phyloP scores from a whole-genome alignment of 2,329 filamentous ascomycete species.

The Teratosphaeria epicoccoides region DNA sequence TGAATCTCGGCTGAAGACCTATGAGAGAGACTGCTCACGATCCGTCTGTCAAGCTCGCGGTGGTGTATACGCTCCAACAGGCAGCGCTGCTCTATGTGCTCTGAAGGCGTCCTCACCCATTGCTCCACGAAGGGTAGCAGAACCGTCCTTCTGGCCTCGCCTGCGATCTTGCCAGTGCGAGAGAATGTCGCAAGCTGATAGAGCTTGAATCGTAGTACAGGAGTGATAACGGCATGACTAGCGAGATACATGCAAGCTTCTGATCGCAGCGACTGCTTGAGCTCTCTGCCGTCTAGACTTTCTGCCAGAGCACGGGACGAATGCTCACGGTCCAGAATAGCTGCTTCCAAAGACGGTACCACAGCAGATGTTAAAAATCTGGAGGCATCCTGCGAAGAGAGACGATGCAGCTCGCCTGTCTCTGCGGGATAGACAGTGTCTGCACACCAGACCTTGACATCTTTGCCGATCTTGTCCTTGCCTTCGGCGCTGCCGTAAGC shows the following conservation, averaged over 20 bases:
- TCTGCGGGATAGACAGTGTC: constrained; percentile 53
- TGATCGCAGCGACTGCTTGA: constrained; percentile 53
- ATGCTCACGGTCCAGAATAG: constrained; percentile 65
- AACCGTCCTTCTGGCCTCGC: constrained; percentile 60
- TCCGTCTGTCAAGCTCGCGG: constrained; percentile 37
- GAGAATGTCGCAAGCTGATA: constrained; percentile 63
- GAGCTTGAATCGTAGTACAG: constrained; percentile 58
- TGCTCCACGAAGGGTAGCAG: constrained; percentile 63
- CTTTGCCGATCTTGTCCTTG: constrained; percentile 4
- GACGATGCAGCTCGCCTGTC: constrained; percentile 42
- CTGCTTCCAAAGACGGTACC: constrained; percentile 74
- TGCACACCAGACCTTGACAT: constrained; percentile 40
- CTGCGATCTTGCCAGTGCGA: constrained; percentile 59
- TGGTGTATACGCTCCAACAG: neutral
- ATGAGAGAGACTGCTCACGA: constrained; percentile 43
- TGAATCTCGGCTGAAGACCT: constrained; percentile 49
- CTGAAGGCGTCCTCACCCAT: constrained; percentile 51
- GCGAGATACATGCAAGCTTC: constrained; percentile 62
- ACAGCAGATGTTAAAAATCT: constrained; percentile 57
- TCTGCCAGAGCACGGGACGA: constrained; percentile 54
- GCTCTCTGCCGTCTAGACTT: constrained; percentile 36
- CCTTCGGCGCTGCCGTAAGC: neutral
- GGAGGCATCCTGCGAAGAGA: constrained; percentile 47
- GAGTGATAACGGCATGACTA: constrained; percentile 59
- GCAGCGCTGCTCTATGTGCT: constrained; percentile 32